These are phyloP conservation scores for Penicillium cinerascens DNA, from an alignment of 495 filamentous ascomycete genomes.

Conservation along the genomic window DNA sequence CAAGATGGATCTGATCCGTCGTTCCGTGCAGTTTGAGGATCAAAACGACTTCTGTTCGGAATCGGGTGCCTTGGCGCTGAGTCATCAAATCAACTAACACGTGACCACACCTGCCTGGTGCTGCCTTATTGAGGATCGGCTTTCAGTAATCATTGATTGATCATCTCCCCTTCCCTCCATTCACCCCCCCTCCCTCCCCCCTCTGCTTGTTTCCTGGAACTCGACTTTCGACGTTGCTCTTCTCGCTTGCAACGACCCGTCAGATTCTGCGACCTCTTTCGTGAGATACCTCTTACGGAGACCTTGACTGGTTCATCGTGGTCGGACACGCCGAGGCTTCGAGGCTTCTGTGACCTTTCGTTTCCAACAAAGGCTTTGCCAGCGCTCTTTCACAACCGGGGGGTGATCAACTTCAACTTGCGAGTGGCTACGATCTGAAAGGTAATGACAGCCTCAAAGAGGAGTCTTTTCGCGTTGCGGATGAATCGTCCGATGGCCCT, in stretches of 20 bases:
- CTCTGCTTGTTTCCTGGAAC: conserved; percentile 32
- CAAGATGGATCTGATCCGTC: conserved; percentile 35
- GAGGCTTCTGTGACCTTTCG: conserved; percentile 18
- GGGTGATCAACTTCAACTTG: conserved; percentile 15
- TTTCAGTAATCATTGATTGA: background rate
- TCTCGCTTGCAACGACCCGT: conserved; percentile 25
- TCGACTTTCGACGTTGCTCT: conserved; percentile 28
- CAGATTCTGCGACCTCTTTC: conserved; percentile 41
- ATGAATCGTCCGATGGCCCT: background rate
- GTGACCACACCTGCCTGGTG: conserved; percentile 3
- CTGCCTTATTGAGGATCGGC: background rate
- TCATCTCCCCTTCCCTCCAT: conserved; percentile 20
- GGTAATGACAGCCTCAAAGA: conserved; percentile 30
- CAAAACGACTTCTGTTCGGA: conserved; percentile 34
- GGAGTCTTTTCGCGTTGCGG: conserved; percentile 11
- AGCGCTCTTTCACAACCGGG: conserved; percentile 15
- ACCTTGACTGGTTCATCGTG: conserved; percentile 50
- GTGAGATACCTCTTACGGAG: conserved; percentile 44
- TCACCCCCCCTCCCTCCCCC: conserved; percentile 14
- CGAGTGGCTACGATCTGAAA: conserved; percentile 25
- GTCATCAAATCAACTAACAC: conserved; percentile 18
- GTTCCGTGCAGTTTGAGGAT: conserved; percentile 32
- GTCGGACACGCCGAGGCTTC: conserved; percentile 40
- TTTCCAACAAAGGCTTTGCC: conserved; percentile 22
- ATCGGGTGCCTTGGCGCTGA: conserved; percentile 29